Evolutionary conservation across 306 rosid genomes (phyloP), one percentile per base, ranked within the genome.

Genomic region (Dalbergia cochinchinensis): DNA sequence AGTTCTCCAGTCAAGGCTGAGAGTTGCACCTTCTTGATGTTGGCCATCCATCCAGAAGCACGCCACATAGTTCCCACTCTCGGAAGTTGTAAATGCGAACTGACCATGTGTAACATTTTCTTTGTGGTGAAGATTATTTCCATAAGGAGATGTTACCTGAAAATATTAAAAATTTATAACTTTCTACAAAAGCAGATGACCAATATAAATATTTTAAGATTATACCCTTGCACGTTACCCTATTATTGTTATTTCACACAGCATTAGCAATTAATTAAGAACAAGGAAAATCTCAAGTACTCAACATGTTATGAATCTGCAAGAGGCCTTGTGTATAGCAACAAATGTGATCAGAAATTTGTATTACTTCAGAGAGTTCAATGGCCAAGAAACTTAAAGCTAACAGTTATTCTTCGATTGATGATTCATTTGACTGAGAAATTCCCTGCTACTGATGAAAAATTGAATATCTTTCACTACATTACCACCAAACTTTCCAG

Each of bases 61-160:
- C 0, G 88, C 90, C 73, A 78, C 65, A 19, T 87, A 87, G 76
- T 7, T 82, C 51, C 90, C 90, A 71, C 65, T 71, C 78, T 87
- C 90, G 3, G 78, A n/a, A 4, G 90, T 76, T 37, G 90, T 84
- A 79, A 87, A 87, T 54, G 88, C 90, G 71, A 84, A 87, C 65
- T 84, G 88, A 42, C 90, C 90, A 15, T 87, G 86, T n/a, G 88
- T 84, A 3, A 33, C 88, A 68, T 87, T 87, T 76, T 87, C 85
- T 16, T 74, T 71, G 22, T 84, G 78, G 78, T 87, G 78, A 67
- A 87, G 86, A 73, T 47, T 76, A 54, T 82, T 87, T 47, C 90
- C 90, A 62, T 65, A 82, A 45, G 90, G 90, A 53, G 88, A 82
- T 26, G 90, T 87, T 58, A 87, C 90, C 90, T 87, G 73, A 1